These are phyloP conservation scores for Ganoderma multipileum DNA, from an alignment of 1,284 basidiomycete species.

Conservation along the genomic window DNA sequence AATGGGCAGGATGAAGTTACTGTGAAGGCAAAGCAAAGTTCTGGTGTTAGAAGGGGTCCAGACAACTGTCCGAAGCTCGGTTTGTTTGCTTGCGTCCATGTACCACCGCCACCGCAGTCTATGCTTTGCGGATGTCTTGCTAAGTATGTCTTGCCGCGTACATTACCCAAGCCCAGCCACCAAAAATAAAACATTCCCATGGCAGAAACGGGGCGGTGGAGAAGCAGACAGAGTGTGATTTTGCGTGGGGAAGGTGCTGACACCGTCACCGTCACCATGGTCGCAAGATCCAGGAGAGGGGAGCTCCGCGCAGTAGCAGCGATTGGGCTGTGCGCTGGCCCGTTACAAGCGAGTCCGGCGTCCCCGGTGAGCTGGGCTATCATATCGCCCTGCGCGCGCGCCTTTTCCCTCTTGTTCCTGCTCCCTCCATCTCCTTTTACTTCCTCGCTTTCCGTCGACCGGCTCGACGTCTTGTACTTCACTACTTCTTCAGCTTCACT, in stretches of 20 bases:
- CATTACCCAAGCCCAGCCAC: constrained; percentile 1
- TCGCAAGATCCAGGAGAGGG: constrained; percentile 1
- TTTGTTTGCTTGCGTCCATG: background rate
- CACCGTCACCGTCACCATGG: constrained; percentile 23
- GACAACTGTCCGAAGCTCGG: background rate
- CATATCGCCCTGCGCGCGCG: constrained; percentile 5
- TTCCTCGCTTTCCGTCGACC: constrained; percentile 38
- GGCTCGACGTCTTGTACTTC: constrained; percentile 39
- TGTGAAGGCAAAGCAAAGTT: constrained; percentile 14
- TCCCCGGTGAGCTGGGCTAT: constrained; percentile 15
- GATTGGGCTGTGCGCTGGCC: constrained; percentile 14
- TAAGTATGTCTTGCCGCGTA: constrained; percentile 1
- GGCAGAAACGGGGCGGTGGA: constrained; percentile 18
- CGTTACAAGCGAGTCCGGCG: background rate
- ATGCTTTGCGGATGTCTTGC: background rate
- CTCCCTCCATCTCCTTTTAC: constrained; percentile 15
- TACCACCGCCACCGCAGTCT: background rate
- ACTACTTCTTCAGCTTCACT: constrained; percentile 24
- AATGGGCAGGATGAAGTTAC: constrained; percentile 50
- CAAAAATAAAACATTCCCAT: constrained; percentile 13
- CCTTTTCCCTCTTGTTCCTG: constrained; percentile 11
- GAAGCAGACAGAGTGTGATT: constrained; percentile 1
- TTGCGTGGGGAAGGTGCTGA: background rate
- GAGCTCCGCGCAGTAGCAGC: background rate
- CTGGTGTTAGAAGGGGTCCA: background rate